phyloP scores from a whole-genome alignment of 306 rosid species.

The Rosa lucieae region DNA sequence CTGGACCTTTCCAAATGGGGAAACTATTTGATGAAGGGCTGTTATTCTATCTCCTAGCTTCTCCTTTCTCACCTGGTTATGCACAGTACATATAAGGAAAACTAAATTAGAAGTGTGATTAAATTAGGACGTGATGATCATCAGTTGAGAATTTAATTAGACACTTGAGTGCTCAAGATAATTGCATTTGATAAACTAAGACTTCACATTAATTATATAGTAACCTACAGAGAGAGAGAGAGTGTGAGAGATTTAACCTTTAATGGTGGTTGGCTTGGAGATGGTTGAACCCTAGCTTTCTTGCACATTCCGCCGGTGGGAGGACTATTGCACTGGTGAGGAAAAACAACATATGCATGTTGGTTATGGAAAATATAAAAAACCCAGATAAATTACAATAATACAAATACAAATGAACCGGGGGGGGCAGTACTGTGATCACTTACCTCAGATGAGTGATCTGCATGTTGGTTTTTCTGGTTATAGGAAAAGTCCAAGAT shows the following conservation, averaged over 20 bases:
- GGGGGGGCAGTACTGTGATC: not conserved
- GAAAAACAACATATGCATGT: not conserved
- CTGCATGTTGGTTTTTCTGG: slow-evolving; percentile 39
- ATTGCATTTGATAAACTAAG: not conserved
- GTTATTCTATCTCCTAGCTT: slow-evolving; percentile 89
- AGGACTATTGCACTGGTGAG: slow-evolving; percentile 49
- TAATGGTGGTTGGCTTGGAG: slow-evolving; percentile 69
- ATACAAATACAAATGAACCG: not conserved
- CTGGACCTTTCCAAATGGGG: slow-evolving; percentile 88
- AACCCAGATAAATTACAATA: not conserved
- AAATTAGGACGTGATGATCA: not conserved
- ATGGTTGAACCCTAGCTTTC: slow-evolving; percentile 74
- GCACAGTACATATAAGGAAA: not conserved
- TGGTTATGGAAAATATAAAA: not conserved
- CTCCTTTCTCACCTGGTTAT: slow-evolving; percentile 80
- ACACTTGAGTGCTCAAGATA: not conserved
- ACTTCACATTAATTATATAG: not conserved
- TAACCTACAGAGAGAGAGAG: not conserved
- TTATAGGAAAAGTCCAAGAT: slow-evolving; percentile 62
- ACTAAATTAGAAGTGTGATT: not conserved
- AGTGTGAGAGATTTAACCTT: slow-evolving; percentile 44
- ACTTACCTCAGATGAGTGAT: slow-evolving; percentile 57
- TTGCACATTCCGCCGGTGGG: slow-evolving; percentile 48
- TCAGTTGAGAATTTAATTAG: not conserved
- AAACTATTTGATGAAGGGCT: slow-evolving; percentile 82